These are phyloP conservation scores for Scutellaria barbata DNA, from an alignment of 257 asterid genomes.

Conservation along the genomic window DNA sequence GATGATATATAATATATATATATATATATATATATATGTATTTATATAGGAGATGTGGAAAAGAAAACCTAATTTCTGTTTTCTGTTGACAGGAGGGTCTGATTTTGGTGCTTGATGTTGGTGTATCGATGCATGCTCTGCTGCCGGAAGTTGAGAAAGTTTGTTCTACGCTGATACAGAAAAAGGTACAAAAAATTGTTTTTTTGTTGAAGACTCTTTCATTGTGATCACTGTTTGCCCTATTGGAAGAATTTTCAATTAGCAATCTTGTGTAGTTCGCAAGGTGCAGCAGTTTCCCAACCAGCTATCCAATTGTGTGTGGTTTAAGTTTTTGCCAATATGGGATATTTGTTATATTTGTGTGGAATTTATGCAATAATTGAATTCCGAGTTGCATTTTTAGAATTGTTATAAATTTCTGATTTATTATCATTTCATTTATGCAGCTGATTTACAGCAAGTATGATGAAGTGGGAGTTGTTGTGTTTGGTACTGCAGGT, in stretches of 20 bases:
- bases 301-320: background rate
- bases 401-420: constrained; percentile 6
- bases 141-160: constrained; percentile 82
- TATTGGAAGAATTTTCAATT: background rate
- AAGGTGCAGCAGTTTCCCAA: background rate
- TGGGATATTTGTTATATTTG: background rate
- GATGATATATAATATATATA: too few relatives aligned
- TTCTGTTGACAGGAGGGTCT: constrained; percentile 66
- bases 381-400: background rate
- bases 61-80: background rate
- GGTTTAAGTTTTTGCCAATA: background rate
- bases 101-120: constrained; percentile 86
- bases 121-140: constrained; percentile 81
- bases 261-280: background rate
- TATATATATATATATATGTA: too few relatives aligned
- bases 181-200: constrained; percentile 62
- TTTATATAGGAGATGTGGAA: background rate
- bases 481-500: constrained; percentile 90
- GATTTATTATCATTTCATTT: constrained; percentile 26
- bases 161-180: constrained; percentile 78
- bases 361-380: background rate
- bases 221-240: background rate
- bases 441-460: constrained; percentile 76
- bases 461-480: constrained; percentile 82
- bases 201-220: background rate